Evolutionary conservation across 208 protist genomes (phyloP), one percentile per base, ranked within the genome.

Genomic region (Lotmaria passim): DNA sequence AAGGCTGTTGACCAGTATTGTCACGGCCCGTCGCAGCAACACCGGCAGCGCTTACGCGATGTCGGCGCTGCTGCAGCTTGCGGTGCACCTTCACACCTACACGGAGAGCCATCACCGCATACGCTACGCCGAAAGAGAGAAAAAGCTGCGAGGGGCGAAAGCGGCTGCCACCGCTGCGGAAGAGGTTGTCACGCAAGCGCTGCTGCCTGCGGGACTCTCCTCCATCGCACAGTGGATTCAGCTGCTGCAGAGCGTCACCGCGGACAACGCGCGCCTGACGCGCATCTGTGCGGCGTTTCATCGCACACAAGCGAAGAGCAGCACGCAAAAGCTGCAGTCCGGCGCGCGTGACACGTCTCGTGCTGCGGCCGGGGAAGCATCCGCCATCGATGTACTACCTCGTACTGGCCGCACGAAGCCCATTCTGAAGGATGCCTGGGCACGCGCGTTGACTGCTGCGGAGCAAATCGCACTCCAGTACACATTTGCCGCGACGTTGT

Each of bases 381-480:
- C 39, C 28, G 3, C 28, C 2, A 7, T 19, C 7, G 26, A 31
- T 8, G 50, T n/a, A 28, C n/a, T n/a, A n/a, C n/a, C n/a, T n/a
- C n/a, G n/a, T n/a, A n/a, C n/a, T n/a, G n/a, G n/a, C n/a, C n/a
- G n/a, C 41, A 8, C 31, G 11, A 56, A 33, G 47, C 28, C 43
- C 12, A 52, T 75, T 31, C 17, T 62, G 17, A 88, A 81, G 43
- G 89, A 86, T 51, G 85, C 85, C n/a, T 73, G 80, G 50, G 64
- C 69, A 12, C 85, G 85, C 31, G 83, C 79, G 12, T 7, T 87
- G 44, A 81, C 69, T 7, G 67, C 79, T 5, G 57, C 80, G 17
- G 89, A 94, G 75, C 78, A 73, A 31, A 86, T 94, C 33, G 72
- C 89, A 26, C 62, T 89, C 33, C 89, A 94, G 77, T 91, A 82